Evolutionary conservation across 2,329 filamentous ascomycete species (phyloP), one percentile per base, ranked within the genome.

Genomic region (Pestalotiopsis sp.): DNA sequence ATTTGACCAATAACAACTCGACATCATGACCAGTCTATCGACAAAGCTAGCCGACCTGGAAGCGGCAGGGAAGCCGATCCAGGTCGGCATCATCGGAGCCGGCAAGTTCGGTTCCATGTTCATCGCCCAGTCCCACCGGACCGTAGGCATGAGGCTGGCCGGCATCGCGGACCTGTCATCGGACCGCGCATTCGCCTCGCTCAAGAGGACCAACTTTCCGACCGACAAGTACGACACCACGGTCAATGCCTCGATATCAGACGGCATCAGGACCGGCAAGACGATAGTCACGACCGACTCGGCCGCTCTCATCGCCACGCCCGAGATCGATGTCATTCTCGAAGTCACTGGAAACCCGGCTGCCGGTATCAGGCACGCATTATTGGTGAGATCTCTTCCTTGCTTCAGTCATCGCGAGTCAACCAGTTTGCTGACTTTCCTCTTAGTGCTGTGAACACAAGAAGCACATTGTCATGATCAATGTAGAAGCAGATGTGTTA

Each of bases 401-500:
- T 45, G 13, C 12, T 12, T 14, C 25, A 1, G 25, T 60, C 11
- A 20, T 7, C 4, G 20, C 13, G n/a, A 36, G 4, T n/a, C 27
- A 17, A 36, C 7, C 31, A 36, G 6, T n/a, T 63, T 9, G 4
- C 31, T 45, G 14, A 63, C 31, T 23, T 9, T 20, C 23, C 1
- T 9, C 12, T 7, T 17, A 63, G 60, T 83, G 81, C 73, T 84
- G 81, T 69, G 81, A 84, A 70, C 79, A 83, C 73, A 82, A 83
- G 75, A 84, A 83, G 73, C 82, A 84, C 73, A 83, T 84, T 63
- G 82, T 84, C 31, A 83, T 84, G 82, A 80, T 84, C 72, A 84
- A 83, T 67, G 82, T 83, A 36, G 82, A 84, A 73, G 82, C 81
- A 31, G 81, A 85, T 71, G 80, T 83, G 1, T 76, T 84, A 4